Evolutionary conservation across 345 rosid genomes (phyloP).

Genomic region (Eucalyptus rudis): DNA sequence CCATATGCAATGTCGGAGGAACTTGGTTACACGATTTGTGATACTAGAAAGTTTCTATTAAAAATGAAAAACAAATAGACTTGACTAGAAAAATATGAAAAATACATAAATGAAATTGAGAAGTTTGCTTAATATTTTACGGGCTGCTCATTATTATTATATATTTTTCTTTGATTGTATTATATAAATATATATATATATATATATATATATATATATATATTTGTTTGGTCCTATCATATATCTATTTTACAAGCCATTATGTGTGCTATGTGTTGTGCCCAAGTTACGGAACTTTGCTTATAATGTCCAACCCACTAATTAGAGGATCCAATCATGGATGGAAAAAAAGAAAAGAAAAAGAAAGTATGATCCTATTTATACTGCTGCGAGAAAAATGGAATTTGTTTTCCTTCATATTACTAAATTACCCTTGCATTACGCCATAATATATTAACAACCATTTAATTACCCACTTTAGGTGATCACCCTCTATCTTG

Average conservation of each 20-base stretch:
- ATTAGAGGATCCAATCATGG: neutral
- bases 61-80: neutral
- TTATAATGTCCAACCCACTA: neutral
- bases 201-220: no score
- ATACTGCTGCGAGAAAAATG: neutral
- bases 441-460: no score
- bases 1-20: neutral
- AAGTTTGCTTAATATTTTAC: neutral
- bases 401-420: neutral
- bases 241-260: no score
- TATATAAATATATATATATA: no score
- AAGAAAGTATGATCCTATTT: neutral
- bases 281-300: fast-evolving
- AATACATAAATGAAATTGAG: neutral
- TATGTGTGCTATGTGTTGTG: fast-evolving
- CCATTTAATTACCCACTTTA: neutral
- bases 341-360: neutral
- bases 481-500: neutral
- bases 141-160: fast-evolving
- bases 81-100: neutral
- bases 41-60: neutral
- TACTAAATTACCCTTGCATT: neutral
- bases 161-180: neutral
- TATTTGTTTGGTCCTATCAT: no score
- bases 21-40: neutral